Conservation (phyloP, 2,329 filamentous ascomycete genomes). For the Ophiocordyceps camponoti-floridani region DNA sequence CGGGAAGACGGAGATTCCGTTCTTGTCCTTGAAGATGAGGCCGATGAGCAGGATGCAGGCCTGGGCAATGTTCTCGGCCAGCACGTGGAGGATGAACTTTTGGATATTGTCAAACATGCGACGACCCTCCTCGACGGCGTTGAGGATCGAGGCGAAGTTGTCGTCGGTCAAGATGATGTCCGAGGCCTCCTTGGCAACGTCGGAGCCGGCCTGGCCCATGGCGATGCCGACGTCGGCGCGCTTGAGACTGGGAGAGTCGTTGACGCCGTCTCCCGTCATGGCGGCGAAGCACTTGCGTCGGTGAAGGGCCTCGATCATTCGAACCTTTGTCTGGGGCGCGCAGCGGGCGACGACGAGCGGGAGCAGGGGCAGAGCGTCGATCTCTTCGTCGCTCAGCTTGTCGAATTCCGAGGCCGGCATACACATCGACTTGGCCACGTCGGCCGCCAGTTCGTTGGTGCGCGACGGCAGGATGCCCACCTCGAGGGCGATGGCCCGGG, state of each 20-base stretch:
- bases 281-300: constrained; percentile 61
- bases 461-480: constrained; percentile 45
- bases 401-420: constrained; percentile 69
- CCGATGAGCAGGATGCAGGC: constrained; percentile 51
- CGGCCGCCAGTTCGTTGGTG: no score
- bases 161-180: constrained; percentile 79
- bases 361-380: constrained; percentile 48
- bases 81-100: constrained; percentile 60
- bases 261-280: constrained; percentile 70
- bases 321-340: constrained; percentile 60
- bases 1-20: constrained; percentile 49
- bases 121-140: constrained; percentile 65
- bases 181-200: constrained; percentile 72
- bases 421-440: constrained; percentile 43
- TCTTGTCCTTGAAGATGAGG: constrained; percentile 48
- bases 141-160: constrained; percentile 75
- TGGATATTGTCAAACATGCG: constrained; percentile 64
- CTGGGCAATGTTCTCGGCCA: constrained; percentile 79
- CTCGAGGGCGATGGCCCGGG: constrained; percentile 60
- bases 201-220: constrained; percentile 70
- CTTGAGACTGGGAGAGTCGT: constrained; percentile 67
- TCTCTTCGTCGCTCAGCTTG: constrained; percentile 47
- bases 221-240: constrained; percentile 71
- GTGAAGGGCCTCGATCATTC: constrained; percentile 53
- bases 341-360: constrained; percentile 58